These are phyloP conservation scores for Sporisorium graminicola DNA, from an alignment of 1,284 basidiomycete species.

Conservation along the genomic window DNA sequence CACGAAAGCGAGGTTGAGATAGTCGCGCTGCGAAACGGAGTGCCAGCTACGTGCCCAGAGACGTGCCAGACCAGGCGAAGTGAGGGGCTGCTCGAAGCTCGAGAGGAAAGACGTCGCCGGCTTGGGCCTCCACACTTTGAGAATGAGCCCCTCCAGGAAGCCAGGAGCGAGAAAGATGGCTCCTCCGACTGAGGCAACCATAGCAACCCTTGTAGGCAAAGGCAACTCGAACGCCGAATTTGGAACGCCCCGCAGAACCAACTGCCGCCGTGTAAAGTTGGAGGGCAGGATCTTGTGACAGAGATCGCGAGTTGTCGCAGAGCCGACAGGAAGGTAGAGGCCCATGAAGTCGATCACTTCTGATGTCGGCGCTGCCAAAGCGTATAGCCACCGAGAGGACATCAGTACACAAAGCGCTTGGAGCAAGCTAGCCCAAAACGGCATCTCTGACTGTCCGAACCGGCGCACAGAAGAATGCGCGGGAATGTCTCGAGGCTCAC, in stretches of 20 bases:
- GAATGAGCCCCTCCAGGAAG: constrained; percentile 17
- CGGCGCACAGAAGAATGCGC: constrained; percentile 31
- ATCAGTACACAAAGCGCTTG: constrained; percentile 17
- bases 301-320: not conserved
- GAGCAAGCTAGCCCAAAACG: constrained; percentile 5
- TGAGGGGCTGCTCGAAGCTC: constrained; percentile 31
- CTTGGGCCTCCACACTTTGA: constrained; percentile 19
- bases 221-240: constrained; percentile 27
- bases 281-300: constrained; percentile 15
- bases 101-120: constrained; percentile 28
- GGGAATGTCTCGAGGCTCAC: constrained; percentile 21
- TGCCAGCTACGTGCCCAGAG: constrained; percentile 52
- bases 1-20: constrained; percentile 25
- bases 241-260: constrained; percentile 13
- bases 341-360: constrained; percentile 24
- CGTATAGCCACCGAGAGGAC: constrained; percentile 29
- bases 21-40: constrained; percentile 35
- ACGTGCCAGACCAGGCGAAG: constrained; percentile 22
- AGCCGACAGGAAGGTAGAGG: constrained; percentile 27
- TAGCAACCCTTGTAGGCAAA: constrained; percentile 9
- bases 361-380: constrained; percentile 22
- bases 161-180: constrained; percentile 22
- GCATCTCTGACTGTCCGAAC: constrained; percentile 45
- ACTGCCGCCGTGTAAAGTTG: constrained; percentile 3
- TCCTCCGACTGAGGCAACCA: constrained; percentile 12